phyloP scores from a whole-genome alignment of 306 rosid species.

The Fragaria ananassa region DNA sequence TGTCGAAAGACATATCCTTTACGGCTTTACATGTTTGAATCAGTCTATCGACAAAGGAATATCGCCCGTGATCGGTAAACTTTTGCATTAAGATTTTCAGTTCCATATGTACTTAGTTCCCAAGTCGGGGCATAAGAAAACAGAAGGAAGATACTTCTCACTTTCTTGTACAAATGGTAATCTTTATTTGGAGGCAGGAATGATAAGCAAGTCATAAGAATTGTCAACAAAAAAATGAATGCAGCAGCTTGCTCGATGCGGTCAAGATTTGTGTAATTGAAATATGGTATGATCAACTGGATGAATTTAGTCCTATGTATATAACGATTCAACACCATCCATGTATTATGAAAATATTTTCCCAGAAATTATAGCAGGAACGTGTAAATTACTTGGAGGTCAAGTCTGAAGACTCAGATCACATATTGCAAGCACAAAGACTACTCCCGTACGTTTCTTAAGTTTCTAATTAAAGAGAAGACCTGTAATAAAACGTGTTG shows the following conservation, averaged over 20 bases:
- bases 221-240: neutral
- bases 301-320: neutral
- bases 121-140: too few relatives aligned
- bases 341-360: neutral
- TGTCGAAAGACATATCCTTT: too few relatives aligned
- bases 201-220: neutral
- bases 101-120: too few relatives aligned
- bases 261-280: neutral
- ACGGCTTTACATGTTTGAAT: too few relatives aligned
- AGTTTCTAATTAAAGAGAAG: neutral
- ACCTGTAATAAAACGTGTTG: neutral
- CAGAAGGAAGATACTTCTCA: too few relatives aligned
- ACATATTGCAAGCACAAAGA: neutral
- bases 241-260: neutral
- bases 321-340: neutral
- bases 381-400: neutral
- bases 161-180: too few relatives aligned
- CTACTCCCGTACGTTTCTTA: too few relatives aligned
- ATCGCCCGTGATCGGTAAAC: neutral
- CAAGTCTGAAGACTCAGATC: neutral
- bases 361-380: neutral
- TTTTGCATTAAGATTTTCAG: too few relatives aligned
- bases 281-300: neutral
- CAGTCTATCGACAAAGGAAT: too few relatives aligned
- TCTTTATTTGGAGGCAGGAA: neutral